Evolutionary conservation across 305 asterid species (phyloP).

Genomic region (Fraxinus ornus): DNA sequence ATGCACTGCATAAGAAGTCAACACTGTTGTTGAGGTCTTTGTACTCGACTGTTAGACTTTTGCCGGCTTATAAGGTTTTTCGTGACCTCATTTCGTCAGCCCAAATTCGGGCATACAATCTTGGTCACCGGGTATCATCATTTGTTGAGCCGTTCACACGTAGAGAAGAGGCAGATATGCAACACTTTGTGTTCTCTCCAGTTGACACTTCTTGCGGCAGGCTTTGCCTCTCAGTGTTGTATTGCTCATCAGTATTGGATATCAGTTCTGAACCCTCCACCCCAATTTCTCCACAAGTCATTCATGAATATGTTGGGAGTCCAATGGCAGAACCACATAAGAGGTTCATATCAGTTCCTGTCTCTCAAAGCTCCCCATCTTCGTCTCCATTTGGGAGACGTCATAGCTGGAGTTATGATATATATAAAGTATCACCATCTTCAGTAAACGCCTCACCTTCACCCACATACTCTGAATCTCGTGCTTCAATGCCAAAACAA

Average conservation of each 20-base stretch:
- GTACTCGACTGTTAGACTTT: constrained; percentile 67
- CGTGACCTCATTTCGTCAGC: constrained; percentile 74
- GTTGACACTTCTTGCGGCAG: constrained; percentile 79
- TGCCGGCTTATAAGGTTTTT: constrained; percentile 81
- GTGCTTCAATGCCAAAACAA: constrained; percentile 40
- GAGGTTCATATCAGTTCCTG: constrained; percentile 60
- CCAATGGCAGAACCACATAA: constrained; percentile 85
- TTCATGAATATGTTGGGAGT: constrained; percentile 83
- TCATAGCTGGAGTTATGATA: constrained; percentile 87
- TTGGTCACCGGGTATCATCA: constrained; percentile 71
- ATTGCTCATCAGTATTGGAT: constrained; percentile 62
- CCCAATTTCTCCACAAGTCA: constrained; percentile 72
- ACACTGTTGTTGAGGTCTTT: constrained; percentile 68
- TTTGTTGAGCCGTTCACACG: constrained; percentile 82
- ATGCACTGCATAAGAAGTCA: constrained; percentile 65
- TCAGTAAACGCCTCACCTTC: constrained; percentile 67
- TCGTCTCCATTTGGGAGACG: constrained; percentile 67
- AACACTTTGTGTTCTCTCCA: constrained; percentile 65
- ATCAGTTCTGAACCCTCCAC: constrained; percentile 72
- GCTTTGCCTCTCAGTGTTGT: constrained; percentile 78
- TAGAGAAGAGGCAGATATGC: constrained; percentile 84
- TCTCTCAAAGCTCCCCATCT: constrained; percentile 52
- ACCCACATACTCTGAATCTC: constrained; percentile 71
- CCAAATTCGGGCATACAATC: constrained; percentile 55
- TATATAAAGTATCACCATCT: constrained; percentile 63